A percentile compares a stretch with the other conserved stretches of the same genome.
Conservation (phyloP, 768 basidiomycete genomes). For the Hygrophorus pudorinus region DNA sequence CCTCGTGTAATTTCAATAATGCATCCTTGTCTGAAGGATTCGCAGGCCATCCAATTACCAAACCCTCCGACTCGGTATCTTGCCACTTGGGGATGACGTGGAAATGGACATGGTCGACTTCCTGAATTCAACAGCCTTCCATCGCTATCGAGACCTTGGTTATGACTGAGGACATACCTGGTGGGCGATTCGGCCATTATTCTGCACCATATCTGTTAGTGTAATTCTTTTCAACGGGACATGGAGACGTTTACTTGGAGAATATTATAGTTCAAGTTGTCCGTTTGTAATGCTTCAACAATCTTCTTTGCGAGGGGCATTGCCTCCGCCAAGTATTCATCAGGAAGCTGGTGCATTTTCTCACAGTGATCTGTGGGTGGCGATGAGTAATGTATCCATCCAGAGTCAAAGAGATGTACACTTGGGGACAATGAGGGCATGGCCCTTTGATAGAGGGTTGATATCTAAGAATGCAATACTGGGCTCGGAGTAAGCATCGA, state of each 20-base stretch:
- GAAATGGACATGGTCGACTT: constrained; percentile 85
- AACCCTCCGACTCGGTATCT: constrained; percentile 54
- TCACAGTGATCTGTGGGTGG: constrained; percentile 62
- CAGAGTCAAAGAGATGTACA: constrained; percentile 32
- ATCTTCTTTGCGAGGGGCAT: constrained; percentile 84
- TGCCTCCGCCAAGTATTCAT: constrained; percentile 69
- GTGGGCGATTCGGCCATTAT: constrained; percentile 47
- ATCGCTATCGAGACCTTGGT: background rate
- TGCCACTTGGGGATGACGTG: constrained; percentile 88
- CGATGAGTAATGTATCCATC: background rate
- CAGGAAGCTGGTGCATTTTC: constrained; percentile 82
- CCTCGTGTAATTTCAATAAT: constrained; percentile 45
- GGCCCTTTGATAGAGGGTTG: constrained; percentile 80
- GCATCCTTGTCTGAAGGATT: constrained; percentile 53
- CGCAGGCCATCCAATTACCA: constrained; percentile 76
- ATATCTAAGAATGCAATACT: constrained; percentile 92
- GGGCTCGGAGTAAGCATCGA: constrained; percentile 3
- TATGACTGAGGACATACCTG: constrained; percentile 26
- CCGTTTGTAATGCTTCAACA: constrained; percentile 50
- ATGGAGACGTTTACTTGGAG: constrained; percentile 34
- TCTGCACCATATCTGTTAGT: constrained; percentile 12
- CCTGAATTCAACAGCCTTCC: constrained; percentile 20
- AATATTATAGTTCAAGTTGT: constrained; percentile 76
- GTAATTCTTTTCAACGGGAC: background rate
- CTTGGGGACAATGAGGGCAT: constrained; percentile 90